Base-by-base conservation (phyloP, 1,139 yeast genomes). In the Zygoascus hellenicus region DNA sequence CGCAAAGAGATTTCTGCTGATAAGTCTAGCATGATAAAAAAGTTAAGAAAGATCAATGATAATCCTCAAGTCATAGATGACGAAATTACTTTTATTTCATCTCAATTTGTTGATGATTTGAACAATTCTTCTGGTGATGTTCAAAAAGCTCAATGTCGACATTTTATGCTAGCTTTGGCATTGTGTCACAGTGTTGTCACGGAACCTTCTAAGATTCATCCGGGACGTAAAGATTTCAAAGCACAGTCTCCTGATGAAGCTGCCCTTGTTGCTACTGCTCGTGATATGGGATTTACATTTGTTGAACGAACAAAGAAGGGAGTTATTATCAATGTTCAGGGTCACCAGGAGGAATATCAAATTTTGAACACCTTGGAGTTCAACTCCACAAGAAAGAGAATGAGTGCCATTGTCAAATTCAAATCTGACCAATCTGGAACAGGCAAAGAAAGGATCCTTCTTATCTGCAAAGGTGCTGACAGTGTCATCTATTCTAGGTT, bases 171-270 rank as follows among this genome's bases (percentile, higher is more conserved):
- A 43, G 89, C 94, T 0, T 73, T 92, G 50, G 92, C 97, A 0
- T 70, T 92, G 35, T 92, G 98, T 65, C 97, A 92, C 64, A 84
- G 96, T 32, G 97, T 89, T 9, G 76, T 92, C 45, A 84, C 95
- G 10, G 97, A 85, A 57, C 72, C 76, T 48, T 72, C 74, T 36
- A 78, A 77, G 50, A 72, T 72, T 10, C 70, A 72, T 42, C 84
- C 86, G 22, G 80, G 78, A 0, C 72, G 70, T 40, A 66, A 83
- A 45, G 77, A 74, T 36, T 78, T 87, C 62, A 87, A 89, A 62
- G 97, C 98, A 0, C 97, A 92, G 66, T 85, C 96, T n/a, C 98
- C 98, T 0, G 98, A 92, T 69, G 98, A 92, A 67, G 94, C 96
- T 36, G 97, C 98, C 0, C 76, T 92, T 51, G 98, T 92, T 3